phyloP scores from a whole-genome alignment of 495 filamentous ascomycete species.

The Penicillium ucsense region DNA sequence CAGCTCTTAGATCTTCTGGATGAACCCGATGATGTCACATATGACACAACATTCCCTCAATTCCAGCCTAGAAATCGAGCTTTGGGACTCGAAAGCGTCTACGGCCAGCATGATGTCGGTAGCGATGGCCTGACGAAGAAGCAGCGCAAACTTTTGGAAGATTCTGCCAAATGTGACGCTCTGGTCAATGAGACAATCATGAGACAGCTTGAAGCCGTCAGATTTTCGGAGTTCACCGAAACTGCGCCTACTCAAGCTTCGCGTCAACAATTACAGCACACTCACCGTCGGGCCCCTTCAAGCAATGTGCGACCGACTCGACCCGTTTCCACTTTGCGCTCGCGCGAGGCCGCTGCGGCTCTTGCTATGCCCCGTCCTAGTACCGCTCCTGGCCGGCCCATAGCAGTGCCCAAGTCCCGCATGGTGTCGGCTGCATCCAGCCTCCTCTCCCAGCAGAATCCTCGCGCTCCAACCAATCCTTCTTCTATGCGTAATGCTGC shows the following conservation, averaged over 20 bases:
- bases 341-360: constrained; percentile 46
- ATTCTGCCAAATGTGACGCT: constrained; percentile 29
- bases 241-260: constrained; percentile 14
- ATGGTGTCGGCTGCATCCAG: constrained; percentile 23
- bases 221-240: constrained; percentile 37
- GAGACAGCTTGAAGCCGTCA: constrained; percentile 48
- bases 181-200: constrained; percentile 52
- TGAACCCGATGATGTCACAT: constrained; percentile 64
- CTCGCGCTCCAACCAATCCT: constrained; percentile 30
- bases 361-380: constrained; percentile 33
- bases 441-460: constrained; percentile 31
- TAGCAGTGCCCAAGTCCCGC: constrained; percentile 32
- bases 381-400: constrained; percentile 24
- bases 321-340: constrained; percentile 35
- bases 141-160: constrained; percentile 52
- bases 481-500: constrained; percentile 50
- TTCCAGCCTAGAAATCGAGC: constrained; percentile 57
- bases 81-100: constrained; percentile 48
- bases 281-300: constrained; percentile 21
- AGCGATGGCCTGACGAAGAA: constrained; percentile 57
- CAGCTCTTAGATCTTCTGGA: constrained; percentile 54
- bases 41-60: constrained; percentile 42
- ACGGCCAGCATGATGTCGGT: constrained; percentile 53
- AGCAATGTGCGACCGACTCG: constrained; percentile 13
- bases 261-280: constrained; percentile 12